A percentile compares a stretch with the other conserved stretches of the same genome.
Conservation (phyloP, 2,329 filamentous ascomycete genomes). For the Talaromyces sp. region DNA sequence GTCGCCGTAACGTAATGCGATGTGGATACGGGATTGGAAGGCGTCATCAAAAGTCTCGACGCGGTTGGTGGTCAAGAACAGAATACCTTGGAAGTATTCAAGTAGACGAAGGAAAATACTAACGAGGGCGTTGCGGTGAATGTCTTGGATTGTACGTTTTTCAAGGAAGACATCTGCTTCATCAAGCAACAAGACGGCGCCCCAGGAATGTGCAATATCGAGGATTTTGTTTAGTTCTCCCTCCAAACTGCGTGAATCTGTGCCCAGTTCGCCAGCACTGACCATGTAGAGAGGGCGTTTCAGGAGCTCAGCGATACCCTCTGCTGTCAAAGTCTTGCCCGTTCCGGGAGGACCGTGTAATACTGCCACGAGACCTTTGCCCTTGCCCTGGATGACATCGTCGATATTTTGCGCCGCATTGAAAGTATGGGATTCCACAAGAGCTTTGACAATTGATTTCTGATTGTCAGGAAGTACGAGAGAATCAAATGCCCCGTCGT, state of each 20-base stretch:
- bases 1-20: slow-evolving; percentile 76
- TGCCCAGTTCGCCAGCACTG: slow-evolving; percentile 76
- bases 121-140: slow-evolving; percentile 80
- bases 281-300: slow-evolving; percentile 80
- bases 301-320: slow-evolving; percentile 79
- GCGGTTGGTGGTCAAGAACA: slow-evolving; percentile 86
- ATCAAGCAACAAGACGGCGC: slow-evolving; percentile 77
- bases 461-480: slow-evolving; percentile 66
- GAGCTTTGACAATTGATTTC: slow-evolving; percentile 69
- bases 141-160: slow-evolving; percentile 75
- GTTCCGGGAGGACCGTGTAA: slow-evolving; percentile 83
- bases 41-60: slow-evolving; percentile 86
- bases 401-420: slow-evolving; percentile 78
- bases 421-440: slow-evolving; percentile 81
- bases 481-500: slow-evolving; percentile 75
- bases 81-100: slow-evolving; percentile 88
- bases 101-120: slow-evolving; percentile 81
- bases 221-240: slow-evolving; percentile 76
- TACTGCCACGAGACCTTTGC: slow-evolving; percentile 76
- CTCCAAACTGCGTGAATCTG: slow-evolving; percentile 70
- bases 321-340: slow-evolving; percentile 83
- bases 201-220: slow-evolving; percentile 82
- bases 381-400: slow-evolving; percentile 78
- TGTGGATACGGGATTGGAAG: slow-evolving; percentile 83
- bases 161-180: slow-evolving; percentile 84